Evolutionary conservation across 208 protist genomes (phyloP).

Genomic region (Leptomonas seymouri): DNA sequence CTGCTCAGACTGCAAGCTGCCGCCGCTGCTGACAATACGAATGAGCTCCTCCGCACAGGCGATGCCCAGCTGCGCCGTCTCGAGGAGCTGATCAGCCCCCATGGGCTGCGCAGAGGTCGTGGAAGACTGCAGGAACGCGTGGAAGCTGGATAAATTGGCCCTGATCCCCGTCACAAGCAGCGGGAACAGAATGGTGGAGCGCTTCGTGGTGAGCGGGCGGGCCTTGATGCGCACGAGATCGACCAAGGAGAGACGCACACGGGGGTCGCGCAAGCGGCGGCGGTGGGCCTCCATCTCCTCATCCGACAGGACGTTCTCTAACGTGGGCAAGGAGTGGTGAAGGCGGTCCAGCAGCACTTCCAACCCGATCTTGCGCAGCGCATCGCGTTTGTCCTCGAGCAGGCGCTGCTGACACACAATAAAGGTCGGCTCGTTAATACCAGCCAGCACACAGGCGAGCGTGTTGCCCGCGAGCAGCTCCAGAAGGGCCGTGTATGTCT

Average conservation of each 20-base stretch:
- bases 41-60: conserved; percentile 84
- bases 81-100: conserved; percentile 31
- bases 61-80: conserved; percentile 50
- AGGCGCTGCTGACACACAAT: conserved; percentile 77
- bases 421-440: conserved; percentile 91
- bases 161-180: conserved; percentile 53
- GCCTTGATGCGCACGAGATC: conserved; percentile 87
- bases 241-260: conserved; percentile 70
- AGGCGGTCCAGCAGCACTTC: conserved; percentile 90
- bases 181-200: conserved; percentile 70
- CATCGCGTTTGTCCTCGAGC: conserved; percentile 55
- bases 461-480: conserved; percentile 89
- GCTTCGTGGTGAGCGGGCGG: conserved; percentile 84
- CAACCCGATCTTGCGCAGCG: conserved; percentile 77
- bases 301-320: conserved; percentile 82
- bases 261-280: conserved; percentile 76
- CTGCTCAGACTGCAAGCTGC: conserved; percentile 87
- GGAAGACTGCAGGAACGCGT: conserved; percentile 17
- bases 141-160: conserved; percentile 22
- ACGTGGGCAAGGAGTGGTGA: conserved; percentile 85
- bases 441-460: conserved; percentile 88
- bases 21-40: conserved; percentile 84
- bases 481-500: conserved; percentile 82
- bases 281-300: conserved; percentile 80
- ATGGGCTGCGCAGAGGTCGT: conserved; percentile 8